Evolutionary conservation across 2,329 filamentous ascomycete genomes (phyloP).

Genomic region (Lizonia empirigonia): DNA sequence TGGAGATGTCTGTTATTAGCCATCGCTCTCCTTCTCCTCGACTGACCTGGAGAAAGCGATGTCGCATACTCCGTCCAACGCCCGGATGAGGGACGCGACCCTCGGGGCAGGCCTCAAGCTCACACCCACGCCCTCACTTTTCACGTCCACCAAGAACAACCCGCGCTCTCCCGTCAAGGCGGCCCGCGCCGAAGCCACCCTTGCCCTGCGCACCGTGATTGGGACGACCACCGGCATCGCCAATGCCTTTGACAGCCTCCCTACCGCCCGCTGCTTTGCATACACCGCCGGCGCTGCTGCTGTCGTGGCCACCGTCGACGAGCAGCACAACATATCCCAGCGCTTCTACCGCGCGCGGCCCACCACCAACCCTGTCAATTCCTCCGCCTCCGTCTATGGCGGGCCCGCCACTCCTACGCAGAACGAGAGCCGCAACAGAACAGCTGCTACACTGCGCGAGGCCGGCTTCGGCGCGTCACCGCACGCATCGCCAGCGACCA

Average conservation of each 20-base stretch:
- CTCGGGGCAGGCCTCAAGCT: constrained; percentile 48
- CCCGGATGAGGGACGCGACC: constrained; percentile 51
- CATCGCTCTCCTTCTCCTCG: constrained; percentile 32
- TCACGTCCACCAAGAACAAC: constrained; percentile 61
- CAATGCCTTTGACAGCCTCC: constrained; percentile 82
- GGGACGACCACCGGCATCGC: constrained; percentile 86
- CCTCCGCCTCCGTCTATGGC: constrained; percentile 58
- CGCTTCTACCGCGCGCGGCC: constrained; percentile 91
- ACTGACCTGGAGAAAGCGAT: constrained; percentile 41
- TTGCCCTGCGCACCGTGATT: constrained; percentile 83
- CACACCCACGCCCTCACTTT: constrained; percentile 74
- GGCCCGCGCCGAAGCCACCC: constrained; percentile 53
- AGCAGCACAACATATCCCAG: constrained; percentile 68
- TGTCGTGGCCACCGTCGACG: constrained; percentile 82
- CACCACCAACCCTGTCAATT: constrained; percentile 68
- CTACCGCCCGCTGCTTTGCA: constrained; percentile 73
- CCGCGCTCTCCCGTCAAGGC: constrained; percentile 67
- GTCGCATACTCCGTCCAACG: constrained; percentile 48
- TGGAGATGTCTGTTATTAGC: constrained; percentile 32
- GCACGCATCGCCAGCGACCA: constrained; percentile 53
- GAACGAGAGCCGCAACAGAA: constrained; percentile 62
- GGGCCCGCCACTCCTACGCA: constrained; percentile 61
- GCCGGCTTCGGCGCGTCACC: constrained; percentile 50
- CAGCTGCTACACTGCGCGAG: constrained; percentile 60
- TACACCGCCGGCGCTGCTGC: constrained; percentile 92